Percentiles rank a stretch among this genome's conserved stretches.
Evolutionary conservation across 306 rosid genomes (phyloP).

Genomic region (Glycine latifolia): DNA sequence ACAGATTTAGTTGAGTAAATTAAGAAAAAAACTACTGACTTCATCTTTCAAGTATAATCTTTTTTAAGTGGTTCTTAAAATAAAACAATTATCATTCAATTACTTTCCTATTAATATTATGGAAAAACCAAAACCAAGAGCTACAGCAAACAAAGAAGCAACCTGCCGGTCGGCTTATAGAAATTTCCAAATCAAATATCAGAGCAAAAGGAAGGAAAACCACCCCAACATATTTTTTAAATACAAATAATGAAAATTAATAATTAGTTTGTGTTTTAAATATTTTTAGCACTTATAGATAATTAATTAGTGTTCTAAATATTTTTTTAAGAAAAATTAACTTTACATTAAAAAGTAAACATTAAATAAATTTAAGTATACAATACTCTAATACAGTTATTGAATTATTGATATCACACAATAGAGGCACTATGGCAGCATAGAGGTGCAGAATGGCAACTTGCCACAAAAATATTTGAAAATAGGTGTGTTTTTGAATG

Average conservation of each 20-base stretch:
- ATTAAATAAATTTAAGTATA: too few species aligned
- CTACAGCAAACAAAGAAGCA: conserved; percentile 67
- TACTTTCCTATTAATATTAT: too few species aligned
- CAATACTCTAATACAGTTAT: too few species aligned
- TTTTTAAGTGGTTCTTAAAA: too few species aligned
- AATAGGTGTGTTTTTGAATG: not conserved
- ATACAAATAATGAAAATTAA: too few species aligned
- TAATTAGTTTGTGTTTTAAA: too few species aligned
- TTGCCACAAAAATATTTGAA: not conserved
- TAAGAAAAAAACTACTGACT: too few species aligned
- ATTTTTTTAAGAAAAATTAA: too few species aligned
- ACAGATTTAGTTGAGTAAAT: not conserved
- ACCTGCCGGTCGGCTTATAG: conserved; percentile 71
- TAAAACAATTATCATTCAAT: too few species aligned
- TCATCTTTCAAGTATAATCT: too few species aligned
- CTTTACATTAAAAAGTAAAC: not conserved
- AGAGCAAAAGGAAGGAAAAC: conserved; percentile 49
- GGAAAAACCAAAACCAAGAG: conserved; percentile 45
- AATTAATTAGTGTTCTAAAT: too few species aligned
- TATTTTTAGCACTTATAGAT: too few species aligned
- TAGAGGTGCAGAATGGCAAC: not conserved
- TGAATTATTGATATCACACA: not conserved
- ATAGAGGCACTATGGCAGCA: not conserved
- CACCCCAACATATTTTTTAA: not conserved
- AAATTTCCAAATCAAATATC: conserved; percentile 60